phyloP scores from a whole-genome alignment of 164 flowering plant species.

The Paratinospora sagittata region DNA sequence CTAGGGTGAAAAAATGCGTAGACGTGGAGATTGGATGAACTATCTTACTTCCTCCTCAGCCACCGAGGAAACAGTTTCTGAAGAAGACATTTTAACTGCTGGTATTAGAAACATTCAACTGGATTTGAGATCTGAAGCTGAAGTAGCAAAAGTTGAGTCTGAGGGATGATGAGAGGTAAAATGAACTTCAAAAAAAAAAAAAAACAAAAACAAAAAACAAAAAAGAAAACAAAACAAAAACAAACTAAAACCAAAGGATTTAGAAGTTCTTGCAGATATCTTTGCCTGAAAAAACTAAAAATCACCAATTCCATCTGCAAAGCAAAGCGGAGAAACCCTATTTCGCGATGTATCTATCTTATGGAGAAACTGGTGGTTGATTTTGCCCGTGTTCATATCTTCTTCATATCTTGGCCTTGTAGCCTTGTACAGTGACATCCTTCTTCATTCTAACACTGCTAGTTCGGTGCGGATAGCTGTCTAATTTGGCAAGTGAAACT shows the following conservation, averaged over 20 bases:
- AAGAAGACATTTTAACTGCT: not conserved
- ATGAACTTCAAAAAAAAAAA: not conserved
- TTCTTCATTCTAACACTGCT: no score
- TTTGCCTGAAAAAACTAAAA: not conserved
- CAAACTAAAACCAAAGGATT: not conserved
- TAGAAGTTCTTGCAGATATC: not conserved
- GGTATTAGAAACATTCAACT: not conserved
- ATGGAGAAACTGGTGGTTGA: no score
- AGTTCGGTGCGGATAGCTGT: no score
- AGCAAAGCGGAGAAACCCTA: no score
- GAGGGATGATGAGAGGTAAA: not conserved
- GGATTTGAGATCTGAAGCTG: not conserved
- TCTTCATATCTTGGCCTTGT: not conserved
- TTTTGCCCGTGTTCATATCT: no score
- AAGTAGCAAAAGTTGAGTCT: not conserved
- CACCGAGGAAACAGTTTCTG: not conserved
- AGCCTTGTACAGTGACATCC: no score
- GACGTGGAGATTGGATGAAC: not conserved
- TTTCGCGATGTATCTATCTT: no score
- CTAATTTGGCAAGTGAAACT: not conserved
- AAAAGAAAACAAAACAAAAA: not conserved
- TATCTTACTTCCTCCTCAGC: not conserved
- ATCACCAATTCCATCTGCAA: not conserved
- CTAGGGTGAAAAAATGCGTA: not conserved
- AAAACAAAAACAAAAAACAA: not conserved